phyloP scores from a whole-genome alignment of 805 yeast species.

The Metschnikowia gelsemii region DNA sequence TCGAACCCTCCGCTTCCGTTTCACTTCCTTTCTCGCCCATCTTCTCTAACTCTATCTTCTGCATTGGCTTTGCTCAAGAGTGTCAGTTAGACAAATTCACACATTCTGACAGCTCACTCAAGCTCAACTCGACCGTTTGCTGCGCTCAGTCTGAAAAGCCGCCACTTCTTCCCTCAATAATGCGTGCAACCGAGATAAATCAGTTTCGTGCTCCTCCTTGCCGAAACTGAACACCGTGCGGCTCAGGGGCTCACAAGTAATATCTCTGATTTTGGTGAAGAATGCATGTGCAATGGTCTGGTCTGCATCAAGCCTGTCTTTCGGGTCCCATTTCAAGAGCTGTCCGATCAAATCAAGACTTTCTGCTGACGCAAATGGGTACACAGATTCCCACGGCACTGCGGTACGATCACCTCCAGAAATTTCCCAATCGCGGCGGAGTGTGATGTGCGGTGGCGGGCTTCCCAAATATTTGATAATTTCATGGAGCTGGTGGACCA shows the following conservation, averaged over 20 bases:
- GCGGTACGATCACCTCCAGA: slow-evolving; percentile 41
- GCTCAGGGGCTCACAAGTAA: slow-evolving; percentile 55
- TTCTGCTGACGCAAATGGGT: slow-evolving; percentile 57
- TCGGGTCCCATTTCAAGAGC: slow-evolving; percentile 66
- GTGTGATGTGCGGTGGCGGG: slow-evolving; percentile 53
- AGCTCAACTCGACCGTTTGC: background rate
- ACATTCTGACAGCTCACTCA: too few relatives aligned
- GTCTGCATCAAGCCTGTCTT: slow-evolving; percentile 51
- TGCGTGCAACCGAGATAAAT: slow-evolving; percentile 18
- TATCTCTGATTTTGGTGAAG: slow-evolving; percentile 52
- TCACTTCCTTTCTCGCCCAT: too few relatives aligned
- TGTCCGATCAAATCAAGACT: slow-evolving; percentile 54
- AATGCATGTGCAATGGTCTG: slow-evolving; percentile 59
- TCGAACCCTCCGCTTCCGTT: too few relatives aligned
- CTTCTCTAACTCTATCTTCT: too few relatives aligned
- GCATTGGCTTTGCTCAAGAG: too few relatives aligned
- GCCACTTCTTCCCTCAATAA: slow-evolving; percentile 25
- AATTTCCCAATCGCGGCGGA: slow-evolving; percentile 30
- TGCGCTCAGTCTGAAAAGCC: slow-evolving; percentile 20
- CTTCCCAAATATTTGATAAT: slow-evolving; percentile 70
- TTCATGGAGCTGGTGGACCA: slow-evolving; percentile 66
- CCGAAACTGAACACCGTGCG: slow-evolving; percentile 57
- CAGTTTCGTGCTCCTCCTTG: slow-evolving; percentile 48
- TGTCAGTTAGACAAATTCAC: too few relatives aligned
- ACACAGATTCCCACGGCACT: slow-evolving; percentile 50